These are phyloP conservation scores for Gyromitra esculenta DNA, from an alignment of 2,329 filamentous ascomycete genomes.

Conservation along the genomic window DNA sequence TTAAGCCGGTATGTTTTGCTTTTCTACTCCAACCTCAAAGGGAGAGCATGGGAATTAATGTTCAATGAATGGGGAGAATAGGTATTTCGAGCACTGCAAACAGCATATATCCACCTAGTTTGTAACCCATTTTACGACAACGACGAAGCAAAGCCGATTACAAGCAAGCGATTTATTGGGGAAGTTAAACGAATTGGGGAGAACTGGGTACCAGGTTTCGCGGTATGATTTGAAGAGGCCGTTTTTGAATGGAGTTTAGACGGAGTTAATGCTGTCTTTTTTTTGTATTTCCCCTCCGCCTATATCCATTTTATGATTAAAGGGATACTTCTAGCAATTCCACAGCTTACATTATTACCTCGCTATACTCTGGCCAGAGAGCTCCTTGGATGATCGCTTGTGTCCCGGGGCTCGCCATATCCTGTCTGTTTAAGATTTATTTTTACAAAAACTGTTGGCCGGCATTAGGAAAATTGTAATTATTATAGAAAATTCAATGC, in stretches of 20 bases:
- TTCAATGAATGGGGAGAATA: slow-evolving; percentile 58
- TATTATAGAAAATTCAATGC: neutral
- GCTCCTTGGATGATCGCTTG: neutral
- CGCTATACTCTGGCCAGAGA: neutral
- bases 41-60: neutral
- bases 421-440: neutral
- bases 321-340: neutral
- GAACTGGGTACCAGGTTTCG: slow-evolving; percentile 78
- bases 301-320: neutral
- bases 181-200: slow-evolving; percentile 89
- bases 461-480: neutral
- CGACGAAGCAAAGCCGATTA: slow-evolving; percentile 84
- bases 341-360: neutral
- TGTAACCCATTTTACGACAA: slow-evolving; percentile 96
- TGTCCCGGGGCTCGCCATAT: neutral
- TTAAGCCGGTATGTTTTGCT: slow-evolving; percentile 74
- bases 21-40: slow-evolving; percentile 1
- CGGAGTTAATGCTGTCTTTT: slow-evolving; percentile 30
- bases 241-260: slow-evolving; percentile 33
- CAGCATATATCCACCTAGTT: slow-evolving; percentile 85
- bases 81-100: slow-evolving; percentile 90
- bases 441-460: neutral
- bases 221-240: slow-evolving; percentile 9
- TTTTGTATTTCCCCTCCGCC: neutral
- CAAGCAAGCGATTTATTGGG: slow-evolving; percentile 79